Base-by-base conservation (phyloP, 768 basidiomycete species). In the Trametes meyenii region DNA sequence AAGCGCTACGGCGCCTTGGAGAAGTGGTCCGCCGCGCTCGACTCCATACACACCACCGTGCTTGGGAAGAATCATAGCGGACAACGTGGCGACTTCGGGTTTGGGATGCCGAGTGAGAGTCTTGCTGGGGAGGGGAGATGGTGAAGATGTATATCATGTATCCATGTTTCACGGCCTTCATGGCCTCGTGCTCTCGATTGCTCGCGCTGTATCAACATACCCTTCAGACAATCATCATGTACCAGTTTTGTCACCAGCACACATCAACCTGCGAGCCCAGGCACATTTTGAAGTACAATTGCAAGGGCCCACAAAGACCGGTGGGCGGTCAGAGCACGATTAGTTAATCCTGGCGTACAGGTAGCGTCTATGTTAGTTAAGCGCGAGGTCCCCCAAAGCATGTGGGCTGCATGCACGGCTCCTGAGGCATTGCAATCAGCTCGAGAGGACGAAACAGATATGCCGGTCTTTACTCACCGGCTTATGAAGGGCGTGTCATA, bases 1-100 rank as follows among this genome's bases (percentile, higher is more conserved):
- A 88, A 88, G 69, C 86, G 94, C 33, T 95, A 96, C 67, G 78
- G 82, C 44, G 90, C 94, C 13, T 77, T 96, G 49, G 83, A 84
- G 62, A 87, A 85, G 67, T 96, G 94, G 94, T 87, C 91, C 3
- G 83, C 86, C 52, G 86, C 90, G n/a, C 76, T 96, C 13, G 87
- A 91, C 62, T 77, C 81, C 17, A 85, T 96, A 8, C 92, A 96
- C 66, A 77, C 77, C n/a, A 83, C 87, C 21, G 85, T 96, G 33
- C 80, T 94, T 19, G 78, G 79, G 12, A 96, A 95, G 74, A 88
- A 86, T 21, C 84, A 84, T 5, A 73, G 73, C 26, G 71, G 73
- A 33, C 35, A 60, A 46, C 36, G 68, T 55, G 64, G 59, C 57
- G 67, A 65, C 52, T 65, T 57, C 50, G 50, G 57, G 5, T 59